phyloP scores from a whole-genome alignment of 495 filamentous ascomycete genomes.

The Xylaria longipes region DNA sequence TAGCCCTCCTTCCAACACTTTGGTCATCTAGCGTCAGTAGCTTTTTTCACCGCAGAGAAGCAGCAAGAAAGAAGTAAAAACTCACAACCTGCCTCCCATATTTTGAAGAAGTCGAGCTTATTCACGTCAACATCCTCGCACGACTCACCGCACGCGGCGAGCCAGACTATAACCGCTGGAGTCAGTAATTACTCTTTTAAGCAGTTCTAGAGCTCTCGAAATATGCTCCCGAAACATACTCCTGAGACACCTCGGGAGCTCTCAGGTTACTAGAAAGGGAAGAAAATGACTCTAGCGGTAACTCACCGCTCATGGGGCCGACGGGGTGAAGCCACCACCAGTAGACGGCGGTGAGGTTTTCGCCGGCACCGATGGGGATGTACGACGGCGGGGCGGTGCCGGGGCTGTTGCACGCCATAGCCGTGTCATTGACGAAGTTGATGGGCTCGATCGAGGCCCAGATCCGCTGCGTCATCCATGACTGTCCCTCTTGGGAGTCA shows the following conservation, averaged over 20 bases:
- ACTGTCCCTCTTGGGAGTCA: slow-evolving; percentile 45
- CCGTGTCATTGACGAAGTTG: slow-evolving; percentile 44
- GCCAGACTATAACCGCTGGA: no score
- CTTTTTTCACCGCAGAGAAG: neutral
- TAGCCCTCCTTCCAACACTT: slow-evolving; percentile 51
- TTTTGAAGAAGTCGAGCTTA: slow-evolving; percentile 57
- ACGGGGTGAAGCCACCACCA: slow-evolving; percentile 61
- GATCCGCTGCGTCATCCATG: slow-evolving; percentile 53
- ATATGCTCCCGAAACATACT: no score
- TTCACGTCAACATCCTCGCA: slow-evolving; percentile 50
- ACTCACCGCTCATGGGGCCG: slow-evolving; percentile 58
- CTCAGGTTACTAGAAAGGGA: no score
- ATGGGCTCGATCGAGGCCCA: slow-evolving; percentile 55
- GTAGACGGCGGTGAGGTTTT: slow-evolving; percentile 54
- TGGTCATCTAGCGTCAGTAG: neutral
- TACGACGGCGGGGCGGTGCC: slow-evolving; percentile 48
- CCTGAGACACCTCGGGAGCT: no score
- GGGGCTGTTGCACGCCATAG: slow-evolving; percentile 53
- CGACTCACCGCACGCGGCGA: slow-evolving; percentile 50
- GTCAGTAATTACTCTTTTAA: no score
- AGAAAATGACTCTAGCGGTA: no score
- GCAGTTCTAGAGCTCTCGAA: no score
- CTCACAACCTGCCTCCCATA: slow-evolving; percentile 53
- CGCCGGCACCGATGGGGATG: slow-evolving; percentile 52
- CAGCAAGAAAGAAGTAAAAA: neutral